phyloP scores from a whole-genome alignment of 257 asterid genomes.

The Rubia yunnanensis region DNA sequence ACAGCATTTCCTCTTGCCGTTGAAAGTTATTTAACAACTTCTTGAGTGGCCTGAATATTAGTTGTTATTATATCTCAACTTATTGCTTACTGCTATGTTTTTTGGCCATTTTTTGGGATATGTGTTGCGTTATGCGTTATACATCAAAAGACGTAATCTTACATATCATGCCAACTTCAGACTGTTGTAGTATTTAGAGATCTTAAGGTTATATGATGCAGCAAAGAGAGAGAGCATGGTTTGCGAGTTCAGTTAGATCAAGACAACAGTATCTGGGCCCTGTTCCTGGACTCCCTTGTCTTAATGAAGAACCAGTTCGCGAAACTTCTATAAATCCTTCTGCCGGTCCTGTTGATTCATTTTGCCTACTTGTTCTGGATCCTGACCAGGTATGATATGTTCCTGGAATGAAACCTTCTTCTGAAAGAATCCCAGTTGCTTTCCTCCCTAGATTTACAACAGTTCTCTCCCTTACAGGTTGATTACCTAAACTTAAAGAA shows the following conservation, averaged over 20 bases:
- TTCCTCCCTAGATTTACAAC: neutral
- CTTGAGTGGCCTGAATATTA: neutral
- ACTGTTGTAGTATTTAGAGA: neutral
- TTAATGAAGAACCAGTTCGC: conserved; percentile 30
- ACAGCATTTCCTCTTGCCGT: neutral
- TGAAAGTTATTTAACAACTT: neutral
- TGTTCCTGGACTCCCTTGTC: conserved; percentile 47
- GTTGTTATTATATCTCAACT: neutral
- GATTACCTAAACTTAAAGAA: conserved; percentile 81
- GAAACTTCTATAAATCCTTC: conserved; percentile 47
- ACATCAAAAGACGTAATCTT: neutral
- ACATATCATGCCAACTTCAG: neutral
- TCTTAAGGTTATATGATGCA: conserved; percentile 21
- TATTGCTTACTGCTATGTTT: neutral
- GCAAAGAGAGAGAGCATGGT: conserved; percentile 89
- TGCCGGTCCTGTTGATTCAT: conserved; percentile 53
- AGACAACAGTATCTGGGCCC: conserved; percentile 72
- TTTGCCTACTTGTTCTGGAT: conserved; percentile 66
- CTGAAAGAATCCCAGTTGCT: neutral
- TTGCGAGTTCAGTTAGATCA: conserved; percentile 64
- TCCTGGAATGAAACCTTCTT: neutral
- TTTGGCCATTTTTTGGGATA: neutral
- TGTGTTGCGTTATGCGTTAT: neutral
- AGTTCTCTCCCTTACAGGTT: conserved; percentile 40
- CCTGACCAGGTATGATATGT: conserved; percentile 58